Base-by-base conservation (phyloP, 2,329 filamentous ascomycete species). In the Fusarium torreyae region DNA sequence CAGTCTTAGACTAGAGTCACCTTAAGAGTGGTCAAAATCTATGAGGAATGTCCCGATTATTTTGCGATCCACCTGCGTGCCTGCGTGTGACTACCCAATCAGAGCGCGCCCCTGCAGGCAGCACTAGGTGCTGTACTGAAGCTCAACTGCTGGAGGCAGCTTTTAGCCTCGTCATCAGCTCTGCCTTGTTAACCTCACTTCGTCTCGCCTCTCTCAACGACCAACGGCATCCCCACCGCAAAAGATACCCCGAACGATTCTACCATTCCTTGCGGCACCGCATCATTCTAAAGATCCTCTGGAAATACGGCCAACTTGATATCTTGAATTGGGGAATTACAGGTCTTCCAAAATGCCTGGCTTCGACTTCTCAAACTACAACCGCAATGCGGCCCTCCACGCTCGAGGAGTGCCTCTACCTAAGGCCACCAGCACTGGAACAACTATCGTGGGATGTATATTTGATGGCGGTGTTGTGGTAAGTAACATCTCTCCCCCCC, bases 291-390 rank as follows among this genome's bases (percentile, higher is more conserved):
- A 20, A 15, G 43, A 26, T 11, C 28, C 28, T 38, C 31, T 26
- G 14, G 39, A 57, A 58, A 31, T 13, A 28, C 54, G 18, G 18
- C 43, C 33, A 50, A 24, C 62, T 63, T 57, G 49, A 53, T 46
- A 60, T 57, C 54, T 61, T 51, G 53, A 42, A 60, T 53, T 53
- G 46, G 63, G 63, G 28, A 63, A 63, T 53, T 55, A 48, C 50
- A 71, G 54, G 52, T 65, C 53, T 50, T 66, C 66, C 83, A 91
- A 78, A 77, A 99, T 99, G 96, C 91, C 93, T 77, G 94, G 94
- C 85, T 97, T 98, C 88, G 94, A 98, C 86, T 99, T 99, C 88
- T 97, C 94, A 82, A 99, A 99, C 88, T 96, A 98, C 89, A 97
- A 97, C 89, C 94, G 96, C 86, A 99, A 99, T 89, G 90, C 92